phyloP scores from a whole-genome alignment of 2,329 filamentous ascomycete genomes.

The Lasiodiplodia sp. region DNA sequence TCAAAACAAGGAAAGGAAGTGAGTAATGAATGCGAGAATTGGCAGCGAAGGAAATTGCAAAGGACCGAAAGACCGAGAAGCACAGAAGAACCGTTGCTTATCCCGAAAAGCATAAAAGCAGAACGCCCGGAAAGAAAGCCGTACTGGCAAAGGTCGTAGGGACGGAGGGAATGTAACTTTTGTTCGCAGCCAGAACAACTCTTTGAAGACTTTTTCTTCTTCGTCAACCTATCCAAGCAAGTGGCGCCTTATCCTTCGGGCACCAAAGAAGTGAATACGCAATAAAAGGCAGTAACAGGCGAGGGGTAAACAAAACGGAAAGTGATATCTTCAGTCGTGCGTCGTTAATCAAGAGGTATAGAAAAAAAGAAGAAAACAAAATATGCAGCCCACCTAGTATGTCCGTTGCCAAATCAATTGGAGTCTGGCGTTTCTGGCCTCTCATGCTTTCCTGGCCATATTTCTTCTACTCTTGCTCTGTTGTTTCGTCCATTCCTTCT shows the following conservation, averaged over 20 bases:
- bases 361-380: constrained; percentile 8
- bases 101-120: constrained; percentile 1
- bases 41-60: not conserved
- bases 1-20: not conserved
- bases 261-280: constrained; percentile 6
- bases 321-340: constrained; percentile 26
- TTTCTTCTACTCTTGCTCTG: constrained; percentile 11
- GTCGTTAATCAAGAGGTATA: constrained; percentile 21
- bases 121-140: constrained; percentile 21
- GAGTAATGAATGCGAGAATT: not conserved
- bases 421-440: constrained; percentile 10
- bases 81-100: not conserved
- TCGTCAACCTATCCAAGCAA: constrained; percentile 13
- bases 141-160: not conserved
- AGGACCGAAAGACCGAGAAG: constrained; percentile 5
- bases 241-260: not conserved
- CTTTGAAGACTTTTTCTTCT: not conserved
- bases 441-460: constrained; percentile 10
- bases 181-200: not conserved
- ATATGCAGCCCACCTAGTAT: constrained; percentile 25
- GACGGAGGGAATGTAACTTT: not conserved
- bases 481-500: not conserved
- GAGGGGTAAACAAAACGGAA: constrained; percentile 15
- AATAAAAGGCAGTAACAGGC: constrained; percentile 1
- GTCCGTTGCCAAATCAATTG: constrained; percentile 21